Evolutionary conservation across 257 asterid species (phyloP).

Genomic region (Forsythia viridissima): DNA sequence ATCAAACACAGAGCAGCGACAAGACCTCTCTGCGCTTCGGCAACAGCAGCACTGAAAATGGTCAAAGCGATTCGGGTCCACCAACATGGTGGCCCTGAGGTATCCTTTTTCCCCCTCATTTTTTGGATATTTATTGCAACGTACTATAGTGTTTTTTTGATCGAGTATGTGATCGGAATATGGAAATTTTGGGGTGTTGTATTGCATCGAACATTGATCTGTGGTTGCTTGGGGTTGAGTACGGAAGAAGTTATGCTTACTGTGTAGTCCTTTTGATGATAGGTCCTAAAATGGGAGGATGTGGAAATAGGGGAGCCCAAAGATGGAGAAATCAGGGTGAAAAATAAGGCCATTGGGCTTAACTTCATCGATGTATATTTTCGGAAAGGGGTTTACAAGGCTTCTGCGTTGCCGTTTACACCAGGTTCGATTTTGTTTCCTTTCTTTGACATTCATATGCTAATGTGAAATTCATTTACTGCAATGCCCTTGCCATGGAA

Average conservation of each 20-base stretch:
- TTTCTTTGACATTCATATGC: slow-evolving; percentile 1
- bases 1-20: slow-evolving; percentile 10
- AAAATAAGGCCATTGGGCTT: slow-evolving; percentile 82
- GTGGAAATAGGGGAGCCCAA: slow-evolving; percentile 94
- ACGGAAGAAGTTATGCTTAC: neutral
- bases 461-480: neutral
- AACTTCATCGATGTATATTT: slow-evolving; percentile 87
- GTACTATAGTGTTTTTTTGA: neutral
- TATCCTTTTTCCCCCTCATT: slow-evolving; percentile 13
- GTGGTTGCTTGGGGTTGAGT: neutral
- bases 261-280: slow-evolving; percentile 5
- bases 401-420: slow-evolving; percentile 66
- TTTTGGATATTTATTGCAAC: neutral
- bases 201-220: neutral
- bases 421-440: slow-evolving; percentile 60
- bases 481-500: neutral
- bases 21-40: slow-evolving; percentile 33
- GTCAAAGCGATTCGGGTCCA: slow-evolving; percentile 79
- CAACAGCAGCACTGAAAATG: slow-evolving; percentile 40
- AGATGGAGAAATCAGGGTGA: slow-evolving; percentile 87
- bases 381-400: slow-evolving; percentile 89
- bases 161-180: neutral
- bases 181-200: neutral
- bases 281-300: slow-evolving; percentile 98
- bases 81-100: slow-evolving; percentile 77